A percentile compares a stretch with the other conserved stretches of the same genome.
Conservation (phyloP, 176 grass and related monocot genomes). For the bread wheat (Triticum aestivum) region IWGSC_CS_RefSeq_v2.1 NC_057797.1:105351446-105351945, state of each 20-base stretch:
- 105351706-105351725: conserved; percentile 34
- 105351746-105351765: conserved; percentile 26
- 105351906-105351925: too few species aligned
- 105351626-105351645: conserved; percentile 35
- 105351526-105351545: too few species aligned
- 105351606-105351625: conserved; percentile 47
- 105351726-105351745: conserved; percentile 40
- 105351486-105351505: too few species aligned
- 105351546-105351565: not conserved
- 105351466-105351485: conserved; percentile 48
- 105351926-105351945: not conserved
- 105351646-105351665: not conserved
- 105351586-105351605: conserved; percentile 48
- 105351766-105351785: conserved; percentile 31
- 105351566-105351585: conserved; percentile 36
- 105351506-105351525: too few species aligned
- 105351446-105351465: conserved; percentile 32
- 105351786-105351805: conserved; percentile 33
- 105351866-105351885: too few species aligned
- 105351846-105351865: too few species aligned
- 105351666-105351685: conserved; percentile 40
- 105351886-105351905: too few species aligned
- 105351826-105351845: not conserved
- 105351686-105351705: conserved; percentile 38
- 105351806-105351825: not conserved